Evolutionary conservation across 495 filamentous ascomycete species (phyloP).

Genomic region (Mytilinidion resinicola): DNA sequence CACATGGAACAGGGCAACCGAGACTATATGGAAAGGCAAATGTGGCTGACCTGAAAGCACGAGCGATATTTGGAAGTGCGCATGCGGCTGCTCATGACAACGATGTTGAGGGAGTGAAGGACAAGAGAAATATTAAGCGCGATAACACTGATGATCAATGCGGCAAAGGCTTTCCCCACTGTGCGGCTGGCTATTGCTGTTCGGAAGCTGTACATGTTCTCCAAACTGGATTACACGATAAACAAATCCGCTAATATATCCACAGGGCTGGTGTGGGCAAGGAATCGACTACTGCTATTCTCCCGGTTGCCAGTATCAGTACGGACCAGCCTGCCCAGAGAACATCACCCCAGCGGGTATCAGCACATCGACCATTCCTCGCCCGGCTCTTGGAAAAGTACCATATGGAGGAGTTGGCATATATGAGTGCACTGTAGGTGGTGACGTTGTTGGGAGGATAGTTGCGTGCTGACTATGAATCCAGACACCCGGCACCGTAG

Average conservation of each 20-base stretch:
- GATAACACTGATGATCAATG: slow-evolving; percentile 23
- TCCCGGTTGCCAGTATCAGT: slow-evolving; percentile 19
- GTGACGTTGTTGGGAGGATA: no score
- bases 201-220: slow-evolving; percentile 13
- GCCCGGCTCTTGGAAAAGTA: slow-evolving; percentile 16
- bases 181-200: slow-evolving; percentile 26
- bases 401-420: slow-evolving; percentile 43
- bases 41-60: slow-evolving; percentile 16
- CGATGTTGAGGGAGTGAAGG: slow-evolving; percentile 4
- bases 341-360: slow-evolving; percentile 23
- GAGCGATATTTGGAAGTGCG: slow-evolving; percentile 13
- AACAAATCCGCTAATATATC: background rate
- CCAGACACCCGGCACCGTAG: slow-evolving; percentile 50
- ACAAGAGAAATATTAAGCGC: slow-evolving; percentile 2
- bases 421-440: slow-evolving; percentile 53
- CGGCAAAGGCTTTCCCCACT: slow-evolving; percentile 15
- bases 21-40: slow-evolving; percentile 12
- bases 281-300: slow-evolving; percentile 19
- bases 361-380: slow-evolving; percentile 21
- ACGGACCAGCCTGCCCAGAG: slow-evolving; percentile 25
- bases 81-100: background rate
- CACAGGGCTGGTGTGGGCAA: slow-evolving; percentile 21
- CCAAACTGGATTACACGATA: background rate
- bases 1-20: slow-evolving; percentile 13
- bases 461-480: background rate